These are phyloP conservation scores for Hamamelis virginiana DNA, from an alignment of 164 flowering plant genomes.

Conservation along the genomic window DNA sequence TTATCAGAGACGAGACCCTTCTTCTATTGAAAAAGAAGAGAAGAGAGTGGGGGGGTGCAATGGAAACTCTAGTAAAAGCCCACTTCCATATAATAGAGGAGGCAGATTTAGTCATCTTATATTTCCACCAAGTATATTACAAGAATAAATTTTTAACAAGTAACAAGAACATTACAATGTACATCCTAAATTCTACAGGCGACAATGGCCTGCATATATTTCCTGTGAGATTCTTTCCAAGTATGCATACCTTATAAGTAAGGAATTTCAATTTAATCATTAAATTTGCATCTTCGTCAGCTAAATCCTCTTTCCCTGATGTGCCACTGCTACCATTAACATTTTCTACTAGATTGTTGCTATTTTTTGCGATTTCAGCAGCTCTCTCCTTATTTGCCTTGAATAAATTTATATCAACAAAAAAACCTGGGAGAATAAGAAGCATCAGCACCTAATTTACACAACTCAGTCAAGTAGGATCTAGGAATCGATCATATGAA, in stretches of 20 bases:
- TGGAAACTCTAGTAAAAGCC: too few relatives aligned
- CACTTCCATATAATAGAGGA: too few relatives aligned
- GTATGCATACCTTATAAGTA: conserved; percentile 71
- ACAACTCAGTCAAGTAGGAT: background rate
- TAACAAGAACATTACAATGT: background rate
- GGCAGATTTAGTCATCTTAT: background rate
- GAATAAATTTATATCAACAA: conserved; percentile 85
- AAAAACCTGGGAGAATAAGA: conserved; percentile 59
- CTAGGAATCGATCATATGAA: background rate
- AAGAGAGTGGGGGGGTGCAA: too few relatives aligned
- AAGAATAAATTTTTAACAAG: background rate
- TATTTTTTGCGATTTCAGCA: conserved; percentile 43
- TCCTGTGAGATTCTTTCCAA: background rate
- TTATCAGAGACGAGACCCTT: too few relatives aligned
- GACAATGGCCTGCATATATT: background rate
- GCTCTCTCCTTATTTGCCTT: conserved; percentile 65
- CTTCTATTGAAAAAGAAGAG: too few relatives aligned
- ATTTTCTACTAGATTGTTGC: conserved; percentile 20
- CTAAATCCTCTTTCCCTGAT: conserved; percentile 52
- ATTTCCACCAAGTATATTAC: background rate
- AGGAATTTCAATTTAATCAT: conserved; percentile 95
- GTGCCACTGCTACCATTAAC: conserved; percentile 27
- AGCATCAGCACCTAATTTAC: conserved; percentile 4
- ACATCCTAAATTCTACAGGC: too few relatives aligned
- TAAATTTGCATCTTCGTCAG: conserved; percentile 89